phyloP scores from a whole-genome alignment of 306 rosid genomes.

The Begonia loranthoides region DNA sequence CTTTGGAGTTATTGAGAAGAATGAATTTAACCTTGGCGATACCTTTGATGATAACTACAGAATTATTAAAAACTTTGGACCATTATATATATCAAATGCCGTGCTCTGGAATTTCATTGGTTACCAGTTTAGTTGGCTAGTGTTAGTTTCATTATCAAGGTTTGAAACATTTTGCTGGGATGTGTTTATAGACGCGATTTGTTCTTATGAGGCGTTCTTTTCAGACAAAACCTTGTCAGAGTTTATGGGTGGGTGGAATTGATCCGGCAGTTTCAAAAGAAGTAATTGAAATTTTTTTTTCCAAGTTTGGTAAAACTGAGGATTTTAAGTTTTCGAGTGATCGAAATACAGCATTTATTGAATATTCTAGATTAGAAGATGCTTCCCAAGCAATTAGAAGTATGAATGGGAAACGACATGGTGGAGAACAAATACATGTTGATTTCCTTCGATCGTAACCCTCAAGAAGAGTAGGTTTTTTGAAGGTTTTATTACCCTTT shows the following conservation, averaged over 20 bases:
- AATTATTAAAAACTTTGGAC: too few species aligned
- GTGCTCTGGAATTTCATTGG: too few species aligned
- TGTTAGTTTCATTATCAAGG: too few species aligned
- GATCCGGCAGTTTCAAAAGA: constrained; percentile 72
- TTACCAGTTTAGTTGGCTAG: too few species aligned
- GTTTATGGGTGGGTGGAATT: constrained; percentile 96
- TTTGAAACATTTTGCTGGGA: too few species aligned
- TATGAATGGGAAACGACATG: constrained; percentile 80
- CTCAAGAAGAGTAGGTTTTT: constrained; percentile 46
- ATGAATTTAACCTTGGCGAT: too few species aligned
- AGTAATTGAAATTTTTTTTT: constrained; percentile 67
- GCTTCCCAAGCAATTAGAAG: constrained; percentile 78
- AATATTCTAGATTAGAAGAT: constrained; percentile 67
- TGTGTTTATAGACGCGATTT: too few species aligned
- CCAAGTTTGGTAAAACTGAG: constrained; percentile 75
- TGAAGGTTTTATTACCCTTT: not conserved
- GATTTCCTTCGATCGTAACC: constrained; percentile 81
- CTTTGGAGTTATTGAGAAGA: too few species aligned
- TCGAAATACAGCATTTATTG: constrained; percentile 82
- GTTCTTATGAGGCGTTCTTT: constrained; percentile 15
- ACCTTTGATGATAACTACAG: too few species aligned
- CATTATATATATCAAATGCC: too few species aligned
- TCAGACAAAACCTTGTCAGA: constrained; percentile 83
- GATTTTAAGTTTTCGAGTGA: constrained; percentile 77
- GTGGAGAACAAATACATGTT: constrained; percentile 88